Evolutionary conservation across 768 basidiomycete species (phyloP), one percentile per base, ranked within the genome.

Genomic region (Gyrodon lividus): DNA sequence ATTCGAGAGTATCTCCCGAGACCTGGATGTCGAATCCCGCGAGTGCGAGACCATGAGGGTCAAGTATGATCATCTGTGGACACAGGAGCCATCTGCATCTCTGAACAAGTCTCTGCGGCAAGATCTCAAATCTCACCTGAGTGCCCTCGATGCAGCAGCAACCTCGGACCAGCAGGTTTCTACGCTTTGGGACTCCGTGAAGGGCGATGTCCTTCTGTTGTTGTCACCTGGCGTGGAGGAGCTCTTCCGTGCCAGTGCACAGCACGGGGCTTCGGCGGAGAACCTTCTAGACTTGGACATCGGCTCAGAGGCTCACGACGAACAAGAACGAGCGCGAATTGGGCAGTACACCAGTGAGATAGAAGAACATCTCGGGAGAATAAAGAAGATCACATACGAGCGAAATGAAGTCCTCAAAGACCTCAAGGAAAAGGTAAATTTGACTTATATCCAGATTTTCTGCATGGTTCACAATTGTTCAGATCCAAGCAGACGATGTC

Each of bases 401-500:
- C 75, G 96, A 43, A 81, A 80, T 10, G 89, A 95, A 59, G 85
- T 93, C 0, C 70, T 98, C 48, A 94, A 90, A 65, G 97, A 98
- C 64, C 74, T 99, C 43, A 99, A 98, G 67, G 95, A 98, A 39
- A 97, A 96, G 82, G 95, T 93, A 48, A 39, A 50, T 40, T 35
- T 17, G 3, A 14, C 46, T 16, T 33, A 45, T 30, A 10, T 48
- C 10, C 24, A 14, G 7, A 24, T 9, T 22, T 19, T 8, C 23
- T 17, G 19, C 42, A 3, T n/a, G 3, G n/a, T 47, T 47, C 38
- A 52, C 28, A 30, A 20, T 20, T 22, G n/a, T 30, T 34, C 58
- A 98, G 94, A 80, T 97, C 42, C 97, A 98, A 83, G 76, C 79
- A 23, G 97, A 99, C 70, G 97, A 99, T 58, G 96, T 98, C 23